Base-by-base conservation (phyloP, 768 basidiomycete species). In the Boletus vermiculosoides region DNA sequence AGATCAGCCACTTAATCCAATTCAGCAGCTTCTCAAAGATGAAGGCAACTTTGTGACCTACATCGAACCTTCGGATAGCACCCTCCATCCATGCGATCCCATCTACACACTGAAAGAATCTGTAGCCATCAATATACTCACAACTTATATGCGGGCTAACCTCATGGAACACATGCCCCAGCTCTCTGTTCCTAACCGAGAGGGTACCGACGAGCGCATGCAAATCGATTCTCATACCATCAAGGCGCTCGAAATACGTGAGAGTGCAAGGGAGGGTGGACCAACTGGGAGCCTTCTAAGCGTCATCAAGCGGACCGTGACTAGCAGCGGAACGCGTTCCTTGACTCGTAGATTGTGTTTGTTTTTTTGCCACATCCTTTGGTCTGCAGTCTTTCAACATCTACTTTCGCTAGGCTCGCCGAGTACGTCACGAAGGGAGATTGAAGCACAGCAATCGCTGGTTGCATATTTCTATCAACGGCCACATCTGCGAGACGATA, bases 211-310 rank as follows among this genome's bases (percentile, higher is more conserved):
- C 28, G 74, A 78, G 25, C 78, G 86, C n/a, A 92, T 95, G 90
- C 88, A 92, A 62, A 91, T 95, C 54, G 93, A 95, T 67, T 81
- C 88, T 5, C 86, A 94, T 67, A 94, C 93, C 1, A 87, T 94
- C 71, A 87, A 88, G 67, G 87, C 88, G n/a, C 81, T 94, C 45
- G 93, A 95, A 70, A 87, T 95, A 51, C 80, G 85, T 23, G 90
- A 93, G 74, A 81, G 80, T 31, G 79, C 84, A 28, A 77, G 84
- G 31, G 91, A 93, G 64, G 89, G 90, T 0, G 85, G 90, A 0
- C 69, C 75, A 12, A 83, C 80, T 54, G 93, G 93, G 5, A 92
- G 86, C 63, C 77, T 95, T 53, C 64, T 93, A 33, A 87, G 83
- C 62, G 82, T 81, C 33, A 77, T 94, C 54, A 92, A 87, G 66